phyloP scores from a whole-genome alignment of 2,329 filamentous ascomycete genomes.

The Myriosclerotinia scirpicola region DNA sequence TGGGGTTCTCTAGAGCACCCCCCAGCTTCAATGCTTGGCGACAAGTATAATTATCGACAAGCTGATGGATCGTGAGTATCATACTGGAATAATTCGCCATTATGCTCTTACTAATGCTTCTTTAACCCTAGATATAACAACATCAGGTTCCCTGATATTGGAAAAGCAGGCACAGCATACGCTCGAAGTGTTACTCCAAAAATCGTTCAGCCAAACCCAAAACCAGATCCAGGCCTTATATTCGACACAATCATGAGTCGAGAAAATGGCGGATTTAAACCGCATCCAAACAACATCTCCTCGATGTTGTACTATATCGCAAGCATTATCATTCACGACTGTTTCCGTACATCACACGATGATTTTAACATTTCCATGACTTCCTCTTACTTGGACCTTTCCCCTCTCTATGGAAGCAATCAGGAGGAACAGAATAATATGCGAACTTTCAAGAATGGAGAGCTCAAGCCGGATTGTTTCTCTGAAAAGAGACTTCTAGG shows the following conservation, averaged over 20 bases:
- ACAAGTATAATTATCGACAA: constrained; percentile 62
- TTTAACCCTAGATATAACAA: constrained; percentile 45
- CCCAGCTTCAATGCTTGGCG: constrained; percentile 61
- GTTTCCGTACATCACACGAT: constrained; percentile 42
- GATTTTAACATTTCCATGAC: constrained; percentile 28
- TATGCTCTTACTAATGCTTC: constrained; percentile 4
- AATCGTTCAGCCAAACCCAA: constrained; percentile 56
- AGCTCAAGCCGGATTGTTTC: constrained; percentile 69
- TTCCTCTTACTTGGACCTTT: constrained; percentile 49
- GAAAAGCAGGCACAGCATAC: constrained; percentile 66
- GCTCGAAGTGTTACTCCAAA: constrained; percentile 62
- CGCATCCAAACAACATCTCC: constrained; percentile 48
- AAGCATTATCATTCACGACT: constrained; percentile 54
- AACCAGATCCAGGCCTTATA: constrained; percentile 61
- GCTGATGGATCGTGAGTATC: constrained; percentile 64
- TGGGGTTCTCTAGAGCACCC: constrained; percentile 73
- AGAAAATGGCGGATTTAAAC: constrained; percentile 33
- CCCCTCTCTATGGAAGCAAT: constrained; percentile 47
- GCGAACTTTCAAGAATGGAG: constrained; percentile 65
- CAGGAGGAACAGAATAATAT: constrained; percentile 52
- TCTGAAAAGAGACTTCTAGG: constrained; percentile 66
- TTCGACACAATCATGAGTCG: constrained; percentile 58
- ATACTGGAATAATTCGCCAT: not conserved
- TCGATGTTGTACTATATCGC: constrained; percentile 51
- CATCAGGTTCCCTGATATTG: constrained; percentile 61